Percentiles rank a stretch among this genome's conserved stretches.
Evolutionary conservation across 768 basidiomycete genomes (phyloP).

Genomic region (Lactarius hengduanensis): DNA sequence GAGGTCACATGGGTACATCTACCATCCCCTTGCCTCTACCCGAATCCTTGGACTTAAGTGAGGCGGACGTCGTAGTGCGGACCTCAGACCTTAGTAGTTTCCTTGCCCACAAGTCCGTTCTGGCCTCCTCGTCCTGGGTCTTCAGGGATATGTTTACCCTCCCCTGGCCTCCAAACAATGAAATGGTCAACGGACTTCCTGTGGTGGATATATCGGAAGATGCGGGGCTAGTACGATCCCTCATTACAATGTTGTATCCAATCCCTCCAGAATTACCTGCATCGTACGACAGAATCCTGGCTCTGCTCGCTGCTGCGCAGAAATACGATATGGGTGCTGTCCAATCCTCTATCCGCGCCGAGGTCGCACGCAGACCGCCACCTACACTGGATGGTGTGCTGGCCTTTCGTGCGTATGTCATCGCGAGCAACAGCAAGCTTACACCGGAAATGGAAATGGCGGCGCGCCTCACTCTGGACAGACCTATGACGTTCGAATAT

Average conservation of each 20-base stretch:
- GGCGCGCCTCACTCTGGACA: not conserved
- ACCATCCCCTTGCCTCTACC: conserved; percentile 32
- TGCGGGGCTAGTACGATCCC: conserved; percentile 18
- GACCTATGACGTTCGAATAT: conserved; percentile 4
- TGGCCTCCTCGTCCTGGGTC: conserved; percentile 35
- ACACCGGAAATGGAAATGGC: not conserved
- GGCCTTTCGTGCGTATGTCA: conserved; percentile 25
- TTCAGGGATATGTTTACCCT: conserved; percentile 37
- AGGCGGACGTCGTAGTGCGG: not conserved
- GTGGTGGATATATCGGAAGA: conserved; percentile 28
- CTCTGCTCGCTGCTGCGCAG: conserved; percentile 21
- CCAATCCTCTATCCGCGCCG: not conserved
- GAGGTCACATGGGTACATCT: not conserved
- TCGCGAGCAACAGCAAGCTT: conserved; percentile 15
- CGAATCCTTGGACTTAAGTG: not conserved
- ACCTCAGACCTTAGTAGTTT: not conserved
- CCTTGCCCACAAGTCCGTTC: not conserved
- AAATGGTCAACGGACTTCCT: not conserved
- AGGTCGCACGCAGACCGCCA: not conserved
- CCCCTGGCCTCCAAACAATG: conserved; percentile 31
- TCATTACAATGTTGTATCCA: conserved; percentile 25
- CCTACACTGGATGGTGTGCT: not conserved
- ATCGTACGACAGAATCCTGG: not conserved
- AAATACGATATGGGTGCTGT: conserved; percentile 32
- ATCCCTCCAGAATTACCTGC: not conserved